Conservation (phyloP, 2,329 filamentous ascomycete genomes). For the Pseudocercospora musae region DNA sequence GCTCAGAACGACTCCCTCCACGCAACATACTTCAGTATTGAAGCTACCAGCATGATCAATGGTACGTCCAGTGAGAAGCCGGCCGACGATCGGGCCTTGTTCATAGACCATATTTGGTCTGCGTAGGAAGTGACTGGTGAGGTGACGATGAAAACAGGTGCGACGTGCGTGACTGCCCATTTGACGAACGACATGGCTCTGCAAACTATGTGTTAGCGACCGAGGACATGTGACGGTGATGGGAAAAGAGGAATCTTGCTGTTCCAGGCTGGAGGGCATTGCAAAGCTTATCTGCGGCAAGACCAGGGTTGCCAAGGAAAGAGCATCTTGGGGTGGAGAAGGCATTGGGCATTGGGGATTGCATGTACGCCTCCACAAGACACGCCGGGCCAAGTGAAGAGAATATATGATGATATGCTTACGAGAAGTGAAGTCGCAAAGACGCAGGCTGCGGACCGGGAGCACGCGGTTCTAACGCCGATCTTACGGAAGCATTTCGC, state of each 20-base stretch:
- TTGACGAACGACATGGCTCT: conserved; percentile 34
- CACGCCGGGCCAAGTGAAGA: not conserved
- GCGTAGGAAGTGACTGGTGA: conserved; percentile 64
- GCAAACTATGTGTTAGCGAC: conserved; percentile 16
- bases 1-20: not conserved
- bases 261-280: conserved; percentile 14
- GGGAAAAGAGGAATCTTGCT: conserved; percentile 13
- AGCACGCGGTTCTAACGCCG: conserved; percentile 4
- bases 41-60: conserved; percentile 64
- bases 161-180: conserved; percentile 36
- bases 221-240: not conserved
- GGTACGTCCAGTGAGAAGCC: conserved; percentile 67
- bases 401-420: no score
- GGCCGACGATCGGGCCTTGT: conserved; percentile 56
- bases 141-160: conserved; percentile 50
- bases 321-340: not conserved
- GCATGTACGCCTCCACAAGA: not conserved
- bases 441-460: conserved; percentile 6
- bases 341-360: not conserved
- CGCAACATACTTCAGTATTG: conserved; percentile 55
- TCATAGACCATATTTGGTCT: conserved; percentile 64
- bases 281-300: conserved; percentile 16
- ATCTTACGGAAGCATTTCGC: conserved; percentile 3
- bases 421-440: not conserved
- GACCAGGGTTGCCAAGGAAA: conserved; percentile 4